These are phyloP conservation scores for Sordariomycetes sp. DNA, from an alignment of 2,329 filamentous ascomycete genomes.

Conservation along the genomic window DNA sequence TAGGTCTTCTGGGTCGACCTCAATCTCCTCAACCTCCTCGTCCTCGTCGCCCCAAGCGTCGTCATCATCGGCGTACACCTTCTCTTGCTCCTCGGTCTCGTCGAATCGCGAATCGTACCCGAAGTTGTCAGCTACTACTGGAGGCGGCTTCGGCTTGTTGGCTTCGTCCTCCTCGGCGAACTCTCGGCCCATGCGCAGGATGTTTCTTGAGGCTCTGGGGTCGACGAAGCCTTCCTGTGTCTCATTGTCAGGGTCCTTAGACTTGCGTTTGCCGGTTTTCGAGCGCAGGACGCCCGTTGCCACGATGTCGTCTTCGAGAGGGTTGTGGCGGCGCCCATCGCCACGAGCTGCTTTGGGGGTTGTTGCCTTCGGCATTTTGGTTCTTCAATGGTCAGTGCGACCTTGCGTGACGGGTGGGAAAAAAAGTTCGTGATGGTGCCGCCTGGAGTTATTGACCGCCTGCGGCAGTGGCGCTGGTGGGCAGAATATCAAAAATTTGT, in stretches of 20 bases:
- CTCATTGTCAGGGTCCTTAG: constrained; percentile 51
- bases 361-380: constrained; percentile 75
- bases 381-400: constrained; percentile 1
- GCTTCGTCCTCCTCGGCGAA: constrained; percentile 69
- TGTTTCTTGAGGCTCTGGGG: constrained; percentile 78
- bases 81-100: constrained; percentile 37
- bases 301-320: constrained; percentile 79
- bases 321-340: constrained; percentile 69
- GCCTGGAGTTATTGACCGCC: too few species aligned
- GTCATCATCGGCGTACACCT: constrained; percentile 41
- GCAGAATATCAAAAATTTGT: constrained; percentile 11
- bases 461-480: too few species aligned
- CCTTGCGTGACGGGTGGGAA: not conserved
- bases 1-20: constrained; percentile 82
- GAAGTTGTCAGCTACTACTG: constrained; percentile 46
- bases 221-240: constrained; percentile 70
- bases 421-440: not conserved
- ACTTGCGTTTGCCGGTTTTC: constrained; percentile 63
- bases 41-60: constrained; percentile 75
- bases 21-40: constrained; percentile 60
- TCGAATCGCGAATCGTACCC: constrained; percentile 69
- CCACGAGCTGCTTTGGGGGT: constrained; percentile 46
- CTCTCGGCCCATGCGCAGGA: constrained; percentile 82
- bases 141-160: constrained; percentile 28
- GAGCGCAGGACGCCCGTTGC: constrained; percentile 62